A percentile compares a stretch with the other conserved stretches of the same genome.
Conservation (phyloP, 805 yeast genomes). For the Cephaloascus albidus region DNA sequence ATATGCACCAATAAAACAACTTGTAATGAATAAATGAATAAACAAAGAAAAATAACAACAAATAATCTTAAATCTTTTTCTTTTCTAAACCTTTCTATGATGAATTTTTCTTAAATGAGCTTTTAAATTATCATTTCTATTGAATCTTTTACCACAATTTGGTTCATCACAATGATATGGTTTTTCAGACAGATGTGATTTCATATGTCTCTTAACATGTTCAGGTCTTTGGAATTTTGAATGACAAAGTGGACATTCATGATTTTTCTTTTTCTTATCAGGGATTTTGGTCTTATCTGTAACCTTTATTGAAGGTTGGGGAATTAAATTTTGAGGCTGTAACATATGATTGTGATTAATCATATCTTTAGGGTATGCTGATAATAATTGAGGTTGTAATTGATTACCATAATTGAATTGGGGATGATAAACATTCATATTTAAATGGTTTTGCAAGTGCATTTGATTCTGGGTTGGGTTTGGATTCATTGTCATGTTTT, state of each 20-base stretch:
- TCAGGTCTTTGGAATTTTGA: slow-evolving; percentile 61
- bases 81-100: slow-evolving; percentile 10
- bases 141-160: slow-evolving; percentile 46
- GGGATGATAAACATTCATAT: neutral
- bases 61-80: too few species aligned
- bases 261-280: slow-evolving; percentile 43
- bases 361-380: neutral
- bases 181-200: slow-evolving; percentile 48
- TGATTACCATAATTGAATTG: neutral
- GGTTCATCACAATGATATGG: slow-evolving; percentile 46
- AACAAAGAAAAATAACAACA: too few species aligned
- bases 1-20: too few species aligned
- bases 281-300: slow-evolving; percentile 9
- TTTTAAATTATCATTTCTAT: slow-evolving; percentile 50
- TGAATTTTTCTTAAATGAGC: slow-evolving; percentile 59
- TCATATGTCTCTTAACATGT: slow-evolving; percentile 59
- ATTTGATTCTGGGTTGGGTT: too few species aligned
- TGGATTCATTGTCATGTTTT: too few species aligned
- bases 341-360: neutral
- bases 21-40: too few species aligned
- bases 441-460: neutral
- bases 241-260: slow-evolving; percentile 57
- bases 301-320: neutral
- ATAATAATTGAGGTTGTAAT: neutral
- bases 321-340: neutral